Evolutionary conservation across 2,329 filamentous ascomycete genomes (phyloP).

Genomic region (Zasmidium citrigriseum): DNA sequence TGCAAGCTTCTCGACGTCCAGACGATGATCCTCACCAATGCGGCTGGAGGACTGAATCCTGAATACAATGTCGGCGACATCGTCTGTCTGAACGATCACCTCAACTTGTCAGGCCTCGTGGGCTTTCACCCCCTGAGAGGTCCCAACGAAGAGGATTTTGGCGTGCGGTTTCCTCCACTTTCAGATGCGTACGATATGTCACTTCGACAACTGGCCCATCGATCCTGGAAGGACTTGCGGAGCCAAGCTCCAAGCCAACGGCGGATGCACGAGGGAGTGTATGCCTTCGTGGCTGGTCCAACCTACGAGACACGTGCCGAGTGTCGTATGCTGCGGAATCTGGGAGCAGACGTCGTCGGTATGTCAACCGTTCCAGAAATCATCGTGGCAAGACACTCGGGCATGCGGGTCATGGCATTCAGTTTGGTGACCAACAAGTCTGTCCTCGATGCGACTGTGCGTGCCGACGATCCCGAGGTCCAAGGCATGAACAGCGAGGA

Average conservation of each 20-base stretch:
- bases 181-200: slow-evolving; percentile 68
- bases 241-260: slow-evolving; percentile 47
- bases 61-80: slow-evolving; percentile 66
- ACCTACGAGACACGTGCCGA: slow-evolving; percentile 68
- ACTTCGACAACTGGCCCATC: slow-evolving; percentile 58
- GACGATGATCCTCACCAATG: slow-evolving; percentile 66
- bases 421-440: slow-evolving; percentile 67
- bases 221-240: slow-evolving; percentile 56
- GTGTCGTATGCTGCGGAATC: slow-evolving; percentile 60
- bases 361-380: slow-evolving; percentile 73
- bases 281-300: slow-evolving; percentile 65
- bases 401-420: slow-evolving; percentile 64
- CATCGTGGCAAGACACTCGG: slow-evolving; percentile 64
- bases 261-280: slow-evolving; percentile 64
- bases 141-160: slow-evolving; percentile 63
- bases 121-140: slow-evolving; percentile 64
- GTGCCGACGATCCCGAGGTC: slow-evolving; percentile 58
- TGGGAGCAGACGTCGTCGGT: slow-evolving; percentile 69
- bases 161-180: slow-evolving; percentile 62
- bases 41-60: slow-evolving; percentile 66
- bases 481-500: slow-evolving; percentile 52
- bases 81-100: slow-evolving; percentile 65
- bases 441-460: slow-evolving; percentile 59
- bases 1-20: slow-evolving; percentile 64
- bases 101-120: slow-evolving; percentile 63